Percentiles rank a stretch among this genome's conserved stretches.
phyloP scores from a whole-genome alignment of 1,284 basidiomycete genomes.

The Sporisorium graminicola region DNA sequence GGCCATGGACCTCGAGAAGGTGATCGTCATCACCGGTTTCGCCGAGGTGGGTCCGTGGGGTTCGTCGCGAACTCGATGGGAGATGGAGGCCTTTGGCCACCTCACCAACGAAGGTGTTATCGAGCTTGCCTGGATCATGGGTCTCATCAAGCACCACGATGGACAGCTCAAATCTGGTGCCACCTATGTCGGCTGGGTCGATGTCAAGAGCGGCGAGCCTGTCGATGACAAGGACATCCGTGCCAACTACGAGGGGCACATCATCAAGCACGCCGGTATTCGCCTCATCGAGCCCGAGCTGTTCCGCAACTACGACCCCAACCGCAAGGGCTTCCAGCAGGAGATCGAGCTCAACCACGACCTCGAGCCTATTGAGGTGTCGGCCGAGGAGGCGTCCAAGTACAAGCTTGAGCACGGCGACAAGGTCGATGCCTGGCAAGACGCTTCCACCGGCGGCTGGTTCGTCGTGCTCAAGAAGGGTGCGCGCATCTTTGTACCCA shows the following conservation, averaged over 20 bases:
- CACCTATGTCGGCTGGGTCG: slow-evolving; percentile 97
- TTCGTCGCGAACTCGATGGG: slow-evolving; percentile 97
- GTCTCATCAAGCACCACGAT: slow-evolving; percentile 97
- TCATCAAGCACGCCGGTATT: slow-evolving; percentile 91
- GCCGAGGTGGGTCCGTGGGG: slow-evolving; percentile 99
- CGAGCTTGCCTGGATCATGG: slow-evolving; percentile 99
- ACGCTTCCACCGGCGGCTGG: slow-evolving; percentile 83
- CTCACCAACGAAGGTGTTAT: slow-evolving; percentile 88
- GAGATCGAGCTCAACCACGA: slow-evolving; percentile 97
- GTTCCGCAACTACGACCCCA: slow-evolving; percentile 96
- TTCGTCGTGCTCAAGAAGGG: slow-evolving; percentile 99
- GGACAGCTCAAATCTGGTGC: slow-evolving; percentile 85
- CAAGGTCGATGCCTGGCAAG: slow-evolving; percentile 94
- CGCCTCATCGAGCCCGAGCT: slow-evolving; percentile 96
- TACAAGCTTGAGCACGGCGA: slow-evolving; percentile 98
- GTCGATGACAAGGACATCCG: slow-evolving; percentile 98
- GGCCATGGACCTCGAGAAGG: slow-evolving; percentile 89
- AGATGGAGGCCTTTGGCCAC: slow-evolving; percentile 72
- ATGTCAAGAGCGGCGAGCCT: slow-evolving; percentile 92
- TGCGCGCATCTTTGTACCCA: slow-evolving; percentile 90
- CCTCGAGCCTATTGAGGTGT: slow-evolving; percentile 93
- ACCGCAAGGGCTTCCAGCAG: slow-evolving; percentile 96
- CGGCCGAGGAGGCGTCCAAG: slow-evolving; percentile 88
- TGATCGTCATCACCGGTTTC: slow-evolving; percentile 94
- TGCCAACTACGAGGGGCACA: slow-evolving; percentile 93